Evolutionary conservation across 2,329 filamentous ascomycete species (phyloP).

Genomic region (Colletotrichum orchidophilum): DNA sequence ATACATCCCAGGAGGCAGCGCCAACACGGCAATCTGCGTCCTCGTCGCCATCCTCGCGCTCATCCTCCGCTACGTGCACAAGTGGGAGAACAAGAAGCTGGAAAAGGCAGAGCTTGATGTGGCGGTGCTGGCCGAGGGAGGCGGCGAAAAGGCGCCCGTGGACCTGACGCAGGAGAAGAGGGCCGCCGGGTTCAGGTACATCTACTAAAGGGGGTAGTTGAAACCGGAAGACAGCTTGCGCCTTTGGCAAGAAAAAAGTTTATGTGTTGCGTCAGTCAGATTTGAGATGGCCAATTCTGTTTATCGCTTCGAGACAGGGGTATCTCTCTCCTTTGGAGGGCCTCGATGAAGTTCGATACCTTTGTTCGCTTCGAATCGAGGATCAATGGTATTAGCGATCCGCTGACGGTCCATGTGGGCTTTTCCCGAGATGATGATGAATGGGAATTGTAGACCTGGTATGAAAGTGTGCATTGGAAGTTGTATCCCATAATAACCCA

Average conservation of each 20-base stretch:
- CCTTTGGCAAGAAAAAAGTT: no score
- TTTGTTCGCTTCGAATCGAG: no score
- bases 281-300: no score
- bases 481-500: neutral
- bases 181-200: slow-evolving; percentile 42
- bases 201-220: slow-evolving; percentile 36
- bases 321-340: no score
- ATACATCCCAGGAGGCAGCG: slow-evolving; percentile 63
- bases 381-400: no score
- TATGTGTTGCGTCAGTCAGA: no score
- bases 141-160: slow-evolving; percentile 13
- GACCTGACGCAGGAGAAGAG: slow-evolving; percentile 30
- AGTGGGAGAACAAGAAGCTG: slow-evolving; percentile 68
- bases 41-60: slow-evolving; percentile 66
- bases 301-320: no score
- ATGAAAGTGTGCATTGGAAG: neutral
- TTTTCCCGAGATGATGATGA: neutral
- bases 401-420: no score
- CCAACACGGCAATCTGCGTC: slow-evolving; percentile 70
- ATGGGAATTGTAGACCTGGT: neutral
- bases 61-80: slow-evolving; percentile 61
- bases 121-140: slow-evolving; percentile 32
- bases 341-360: no score
- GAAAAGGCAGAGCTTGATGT: slow-evolving; percentile 53
- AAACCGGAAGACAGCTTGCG: no score